Evolutionary conservation across 192 early-diverging fungal species (phyloP), one percentile per base, ranked within the genome.

Genomic region (Entomortierella lignicola): DNA sequence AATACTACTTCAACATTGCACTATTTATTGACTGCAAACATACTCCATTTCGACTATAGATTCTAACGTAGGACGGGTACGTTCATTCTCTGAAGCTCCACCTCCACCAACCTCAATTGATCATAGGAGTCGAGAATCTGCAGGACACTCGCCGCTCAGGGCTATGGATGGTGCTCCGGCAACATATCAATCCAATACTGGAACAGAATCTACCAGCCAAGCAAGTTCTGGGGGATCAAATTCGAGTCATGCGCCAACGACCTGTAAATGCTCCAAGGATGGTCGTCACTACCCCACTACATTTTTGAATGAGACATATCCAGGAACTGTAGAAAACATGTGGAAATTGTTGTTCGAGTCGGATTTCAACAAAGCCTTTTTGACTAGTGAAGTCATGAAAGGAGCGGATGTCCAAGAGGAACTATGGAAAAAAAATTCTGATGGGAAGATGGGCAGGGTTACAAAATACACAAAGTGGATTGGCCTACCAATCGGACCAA

Each of bases 261-360:
- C 73, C 11, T 89, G 88, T 57, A 65, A 81, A 64, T 89, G 88
- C 67, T 61, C 65, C 41, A 71, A 66, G 18, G 75, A 82, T 25
- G 79, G 77, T 27, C 51, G 73, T 18, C 88, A 89, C 60, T 87
- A 82, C 50, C 65, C 80, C 21, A 82, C 81, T 26, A 53, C 70
- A 12, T 82, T 72, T 57, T 68, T 89, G 67, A 75, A 83, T 21
- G 66, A 84, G 39, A 84, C 44, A 18, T 88, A 84, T 61, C 72
- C 72, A 13, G 82, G 86, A 23, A 68, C 82, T 8, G 64, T 89
- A 0, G 81, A 86, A 62, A 66, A 63, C 32, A 79, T 89, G 30
- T 89, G 84, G 63, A 83, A 87, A 52, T 66, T 89, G n/a, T n/a
- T 89, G 20, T 88, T 86, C 43, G 81, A 79, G 13, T 84, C 82